Conservation (phyloP, 345 rosid species). For the Balakata baccata region DNA sequence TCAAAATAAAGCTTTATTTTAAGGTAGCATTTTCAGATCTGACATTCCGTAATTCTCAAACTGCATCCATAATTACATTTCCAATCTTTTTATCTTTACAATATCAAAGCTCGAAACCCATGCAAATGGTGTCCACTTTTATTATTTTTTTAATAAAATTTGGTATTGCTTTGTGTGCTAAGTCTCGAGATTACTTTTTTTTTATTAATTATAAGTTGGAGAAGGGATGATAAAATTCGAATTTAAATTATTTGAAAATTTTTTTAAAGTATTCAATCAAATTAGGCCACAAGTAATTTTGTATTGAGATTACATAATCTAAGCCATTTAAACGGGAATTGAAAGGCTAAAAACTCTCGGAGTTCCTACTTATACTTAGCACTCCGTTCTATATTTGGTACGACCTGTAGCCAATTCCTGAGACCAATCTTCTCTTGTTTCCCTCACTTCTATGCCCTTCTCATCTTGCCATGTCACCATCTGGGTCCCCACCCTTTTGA, state of each 20-base stretch:
- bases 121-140: slow-evolving; percentile 14
- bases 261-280: too few relatives aligned
- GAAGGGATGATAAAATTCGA: too few relatives aligned
- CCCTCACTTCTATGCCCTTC: slow-evolving; percentile 49
- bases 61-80: slow-evolving; percentile 19
- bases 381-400: slow-evolving; percentile 43
- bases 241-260: too few relatives aligned
- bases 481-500: background rate
- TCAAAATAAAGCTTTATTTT: background rate
- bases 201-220: too few relatives aligned
- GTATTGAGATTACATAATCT: background rate
- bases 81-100: slow-evolving; percentile 2
- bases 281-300: too few relatives aligned
- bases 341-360: slow-evolving; percentile 17
- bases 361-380: slow-evolving; percentile 25
- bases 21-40: slow-evolving; percentile 25
- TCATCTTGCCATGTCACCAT: slow-evolving; percentile 30
- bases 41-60: slow-evolving; percentile 66
- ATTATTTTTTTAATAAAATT: background rate
- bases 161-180: background rate
- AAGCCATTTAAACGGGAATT: slow-evolving; percentile 30
- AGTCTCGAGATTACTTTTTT: background rate
- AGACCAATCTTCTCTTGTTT: slow-evolving; percentile 64
- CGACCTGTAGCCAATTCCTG: slow-evolving; percentile 57
- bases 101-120: slow-evolving; percentile 27